Evolutionary conservation across 2,329 filamentous ascomycete species (phyloP).

Genomic region (Xylaria sp.): DNA sequence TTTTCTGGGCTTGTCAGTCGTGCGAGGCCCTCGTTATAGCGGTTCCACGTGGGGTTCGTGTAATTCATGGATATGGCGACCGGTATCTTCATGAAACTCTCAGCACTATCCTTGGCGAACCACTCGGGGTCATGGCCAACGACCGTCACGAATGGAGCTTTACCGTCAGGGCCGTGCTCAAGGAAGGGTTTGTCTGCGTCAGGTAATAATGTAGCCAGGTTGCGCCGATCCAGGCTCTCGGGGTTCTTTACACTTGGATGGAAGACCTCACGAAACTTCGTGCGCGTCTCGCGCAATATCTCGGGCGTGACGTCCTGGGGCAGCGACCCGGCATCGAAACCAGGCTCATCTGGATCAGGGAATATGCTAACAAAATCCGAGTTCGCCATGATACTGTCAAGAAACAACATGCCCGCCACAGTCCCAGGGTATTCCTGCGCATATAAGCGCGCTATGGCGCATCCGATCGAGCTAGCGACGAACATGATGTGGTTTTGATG

Average conservation of each 20-base stretch:
- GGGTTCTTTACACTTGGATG: slow-evolving; percentile 45
- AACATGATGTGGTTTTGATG: slow-evolving; percentile 38
- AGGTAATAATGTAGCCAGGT: slow-evolving; percentile 40
- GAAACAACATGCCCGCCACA: slow-evolving; percentile 44
- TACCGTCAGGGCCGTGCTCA: slow-evolving; percentile 31
- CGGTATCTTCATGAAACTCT: slow-evolving; percentile 30
- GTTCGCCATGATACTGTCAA: slow-evolving; percentile 55
- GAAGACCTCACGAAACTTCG: slow-evolving; percentile 38
- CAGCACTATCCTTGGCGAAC: slow-evolving; percentile 44
- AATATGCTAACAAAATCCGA: slow-evolving; percentile 50
- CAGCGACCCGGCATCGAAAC: slow-evolving; percentile 39
- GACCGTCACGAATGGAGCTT: slow-evolving; percentile 41
- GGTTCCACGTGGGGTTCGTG: slow-evolving; percentile 48
- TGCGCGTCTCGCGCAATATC: slow-evolving; percentile 33
- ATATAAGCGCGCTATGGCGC: slow-evolving; percentile 48
- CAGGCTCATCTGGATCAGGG: slow-evolving; percentile 47
- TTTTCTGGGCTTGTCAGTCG: slow-evolving; percentile 38
- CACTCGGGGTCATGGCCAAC: slow-evolving; percentile 49
- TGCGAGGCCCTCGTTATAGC: slow-evolving; percentile 48
- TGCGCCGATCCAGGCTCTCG: slow-evolving; percentile 46
- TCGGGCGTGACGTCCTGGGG: slow-evolving; percentile 36
- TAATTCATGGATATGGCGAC: slow-evolving; percentile 43
- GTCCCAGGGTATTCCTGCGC: slow-evolving; percentile 41
- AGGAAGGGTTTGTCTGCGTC: slow-evolving; percentile 38
- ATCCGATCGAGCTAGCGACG: slow-evolving; percentile 49